Conservation (phyloP, 192 early-diverging fungal species). For the Podila minutissima region DNA sequence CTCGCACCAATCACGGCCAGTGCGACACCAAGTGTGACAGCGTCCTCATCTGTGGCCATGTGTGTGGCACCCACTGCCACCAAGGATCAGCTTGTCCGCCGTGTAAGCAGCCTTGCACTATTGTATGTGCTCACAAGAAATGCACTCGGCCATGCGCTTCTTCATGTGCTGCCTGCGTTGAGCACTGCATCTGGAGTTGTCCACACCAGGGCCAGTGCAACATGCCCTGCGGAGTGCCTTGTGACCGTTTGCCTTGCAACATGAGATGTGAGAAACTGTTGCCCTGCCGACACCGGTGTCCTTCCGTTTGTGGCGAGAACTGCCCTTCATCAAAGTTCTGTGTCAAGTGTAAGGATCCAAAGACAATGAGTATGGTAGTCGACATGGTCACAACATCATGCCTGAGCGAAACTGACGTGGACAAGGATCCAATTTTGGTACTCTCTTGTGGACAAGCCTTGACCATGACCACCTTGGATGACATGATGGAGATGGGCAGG, state of each 20-base stretch:
- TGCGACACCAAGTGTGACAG: constrained; percentile 53
- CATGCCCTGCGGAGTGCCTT: constrained; percentile 65
- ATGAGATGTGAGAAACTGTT: constrained; percentile 50
- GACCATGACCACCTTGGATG: constrained; percentile 62
- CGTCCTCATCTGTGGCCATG: constrained; percentile 46
- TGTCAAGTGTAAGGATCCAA: constrained; percentile 33
- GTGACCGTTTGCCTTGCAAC: constrained; percentile 66
- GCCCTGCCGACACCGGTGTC: constrained; percentile 48
- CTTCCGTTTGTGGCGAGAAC: constrained; percentile 57
- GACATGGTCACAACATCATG: constrained; percentile 34
- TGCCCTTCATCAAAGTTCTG: constrained; percentile 45
- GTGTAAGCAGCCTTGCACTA: constrained; percentile 48
- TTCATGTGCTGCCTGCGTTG: constrained; percentile 45
- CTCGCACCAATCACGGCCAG: constrained; percentile 5
- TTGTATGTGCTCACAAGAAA: constrained; percentile 51
- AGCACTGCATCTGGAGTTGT: constrained; percentile 61
- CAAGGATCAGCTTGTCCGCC: constrained; percentile 46
- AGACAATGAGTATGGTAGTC: constrained; percentile 29
- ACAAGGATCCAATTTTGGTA: constrained; percentile 56
- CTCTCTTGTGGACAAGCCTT: constrained; percentile 62
- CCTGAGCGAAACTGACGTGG: constrained; percentile 53
- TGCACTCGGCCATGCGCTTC: constrained; percentile 51
- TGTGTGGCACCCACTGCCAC: constrained; percentile 23
- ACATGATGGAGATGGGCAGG: constrained; percentile 47
- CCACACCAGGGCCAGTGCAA: constrained; percentile 57